Evolutionary conservation across 2,329 filamentous ascomycete genomes (phyloP).

Genomic region (Ceratocystis huliohia): DNA sequence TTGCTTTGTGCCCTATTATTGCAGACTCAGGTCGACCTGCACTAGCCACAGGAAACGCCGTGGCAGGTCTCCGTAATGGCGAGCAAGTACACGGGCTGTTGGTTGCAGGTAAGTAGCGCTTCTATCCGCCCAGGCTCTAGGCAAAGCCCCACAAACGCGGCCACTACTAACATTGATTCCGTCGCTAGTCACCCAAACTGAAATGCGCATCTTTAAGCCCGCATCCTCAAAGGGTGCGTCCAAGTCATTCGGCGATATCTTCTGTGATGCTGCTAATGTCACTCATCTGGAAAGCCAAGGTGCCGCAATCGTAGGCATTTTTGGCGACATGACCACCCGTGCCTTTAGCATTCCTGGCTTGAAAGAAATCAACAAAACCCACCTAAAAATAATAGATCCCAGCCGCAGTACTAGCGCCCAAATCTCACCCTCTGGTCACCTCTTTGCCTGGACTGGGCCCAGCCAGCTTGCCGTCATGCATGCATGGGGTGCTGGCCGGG

Average conservation of each 20-base stretch:
- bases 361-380: constrained; percentile 63
- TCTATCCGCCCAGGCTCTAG: too few relatives aligned
- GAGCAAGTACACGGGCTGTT: constrained; percentile 66
- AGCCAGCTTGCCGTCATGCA: constrained; percentile 75
- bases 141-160: too few relatives aligned
- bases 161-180: neutral
- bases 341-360: constrained; percentile 79
- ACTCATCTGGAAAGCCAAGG: constrained; percentile 58
- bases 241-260: constrained; percentile 69
- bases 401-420: constrained; percentile 55
- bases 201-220: constrained; percentile 79
- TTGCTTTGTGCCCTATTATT: constrained; percentile 69
- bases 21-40: constrained; percentile 65
- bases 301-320: constrained; percentile 68
- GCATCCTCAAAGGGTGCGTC: constrained; percentile 78
- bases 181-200: constrained; percentile 47
- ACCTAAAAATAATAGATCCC: constrained; percentile 59
- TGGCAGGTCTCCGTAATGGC: constrained; percentile 66
- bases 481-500: constrained; percentile 64
- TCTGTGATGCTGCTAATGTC: constrained; percentile 72
- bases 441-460: constrained; percentile 80
- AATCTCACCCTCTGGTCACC: constrained; percentile 65
- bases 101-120: constrained; percentile 48
- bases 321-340: constrained; percentile 66
- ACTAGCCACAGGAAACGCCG: constrained; percentile 57